Conservation (phyloP, 257 asterid genomes). For the Gentiana straminea region DNA sequence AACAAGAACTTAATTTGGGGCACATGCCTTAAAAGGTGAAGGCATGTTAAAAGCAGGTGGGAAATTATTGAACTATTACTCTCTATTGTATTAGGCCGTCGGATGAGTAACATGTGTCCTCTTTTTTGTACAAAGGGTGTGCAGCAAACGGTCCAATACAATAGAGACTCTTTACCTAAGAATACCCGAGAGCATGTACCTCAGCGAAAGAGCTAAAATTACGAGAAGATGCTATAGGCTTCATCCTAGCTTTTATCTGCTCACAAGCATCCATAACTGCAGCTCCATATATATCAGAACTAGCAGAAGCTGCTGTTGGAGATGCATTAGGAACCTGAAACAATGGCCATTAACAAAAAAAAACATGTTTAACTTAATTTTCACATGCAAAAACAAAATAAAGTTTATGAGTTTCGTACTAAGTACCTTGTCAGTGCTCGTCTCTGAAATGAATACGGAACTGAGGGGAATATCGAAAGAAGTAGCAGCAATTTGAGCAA, state of each 20-base stretch:
- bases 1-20: too few relatives aligned
- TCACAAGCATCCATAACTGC: conserved; percentile 97
- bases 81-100: too few relatives aligned
- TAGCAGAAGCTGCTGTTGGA: conserved; percentile 99
- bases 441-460: conserved; percentile 89
- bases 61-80: too few relatives aligned
- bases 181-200: conserved; percentile 28
- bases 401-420: neutral
- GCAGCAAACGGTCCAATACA: too few relatives aligned
- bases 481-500: conserved; percentile 96
- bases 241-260: conserved; percentile 87
- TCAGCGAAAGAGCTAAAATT: conserved; percentile 59
- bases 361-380: neutral
- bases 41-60: too few relatives aligned
- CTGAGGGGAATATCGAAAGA: conserved; percentile 74
- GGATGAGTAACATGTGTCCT: too few relatives aligned
- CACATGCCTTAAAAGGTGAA: too few relatives aligned
- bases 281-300: conserved; percentile 94
- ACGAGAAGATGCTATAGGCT: conserved; percentile 45
- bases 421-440: conserved; percentile 92
- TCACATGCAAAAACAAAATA: neutral
- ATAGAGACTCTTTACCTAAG: too few relatives aligned
- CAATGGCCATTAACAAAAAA: conserved; percentile 2
- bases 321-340: conserved; percentile 90
- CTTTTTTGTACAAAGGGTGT: too few relatives aligned